A percentile compares a stretch with the other conserved stretches of the same genome.
These are phyloP conservation scores for Balamuthia mandrillaris DNA, from an alignment of 208 protist species.

Conservation along the genomic window DNA sequence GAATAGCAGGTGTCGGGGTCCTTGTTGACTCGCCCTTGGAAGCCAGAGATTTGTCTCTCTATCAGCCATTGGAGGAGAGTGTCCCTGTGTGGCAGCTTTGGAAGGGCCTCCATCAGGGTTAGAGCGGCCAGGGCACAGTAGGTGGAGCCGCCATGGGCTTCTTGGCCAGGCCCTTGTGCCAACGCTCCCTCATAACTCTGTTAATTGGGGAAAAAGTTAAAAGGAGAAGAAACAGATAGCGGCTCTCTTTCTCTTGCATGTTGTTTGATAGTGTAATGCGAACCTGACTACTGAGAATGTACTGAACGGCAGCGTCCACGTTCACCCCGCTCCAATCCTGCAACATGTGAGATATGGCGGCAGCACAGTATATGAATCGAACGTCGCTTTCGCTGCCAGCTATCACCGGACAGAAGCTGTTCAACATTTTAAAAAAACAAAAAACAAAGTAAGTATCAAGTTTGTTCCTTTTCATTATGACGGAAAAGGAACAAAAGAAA, in stretches of 20 bases:
- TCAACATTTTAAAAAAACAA: background rate
- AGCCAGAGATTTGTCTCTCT: slow-evolving; percentile 9
- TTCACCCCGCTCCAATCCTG: slow-evolving; percentile 70
- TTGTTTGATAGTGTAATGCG: background rate
- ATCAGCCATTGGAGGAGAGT: slow-evolving; percentile 35
- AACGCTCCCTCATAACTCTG: slow-evolving; percentile 72
- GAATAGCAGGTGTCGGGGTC: slow-evolving; percentile 95
- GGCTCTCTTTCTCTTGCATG: background rate
- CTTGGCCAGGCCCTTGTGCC: slow-evolving; percentile 62
- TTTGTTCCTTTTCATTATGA: slow-evolving; percentile 52
- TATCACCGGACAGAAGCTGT: slow-evolving; percentile 21
- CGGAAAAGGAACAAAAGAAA: slow-evolving; percentile 19
- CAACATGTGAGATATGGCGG: slow-evolving; percentile 60
- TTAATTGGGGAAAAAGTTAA: slow-evolving; percentile 12
- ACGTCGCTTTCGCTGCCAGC: slow-evolving; percentile 62
- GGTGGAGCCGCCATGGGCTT: slow-evolving; percentile 75
- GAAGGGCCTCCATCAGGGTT: slow-evolving; percentile 55
- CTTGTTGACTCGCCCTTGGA: slow-evolving; percentile 89
- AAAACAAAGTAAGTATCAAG: slow-evolving; percentile 50
- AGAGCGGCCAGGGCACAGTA: slow-evolving; percentile 78
- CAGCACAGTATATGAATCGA: slow-evolving; percentile 74
- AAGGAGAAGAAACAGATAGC: background rate
- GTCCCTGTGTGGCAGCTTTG: background rate
- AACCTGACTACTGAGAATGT: slow-evolving; percentile 48
- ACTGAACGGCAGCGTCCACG: slow-evolving; percentile 47